These are phyloP conservation scores for Phaffomyces opuntiae DNA, from an alignment of 805 yeast genomes.

Conservation along the genomic window DNA sequence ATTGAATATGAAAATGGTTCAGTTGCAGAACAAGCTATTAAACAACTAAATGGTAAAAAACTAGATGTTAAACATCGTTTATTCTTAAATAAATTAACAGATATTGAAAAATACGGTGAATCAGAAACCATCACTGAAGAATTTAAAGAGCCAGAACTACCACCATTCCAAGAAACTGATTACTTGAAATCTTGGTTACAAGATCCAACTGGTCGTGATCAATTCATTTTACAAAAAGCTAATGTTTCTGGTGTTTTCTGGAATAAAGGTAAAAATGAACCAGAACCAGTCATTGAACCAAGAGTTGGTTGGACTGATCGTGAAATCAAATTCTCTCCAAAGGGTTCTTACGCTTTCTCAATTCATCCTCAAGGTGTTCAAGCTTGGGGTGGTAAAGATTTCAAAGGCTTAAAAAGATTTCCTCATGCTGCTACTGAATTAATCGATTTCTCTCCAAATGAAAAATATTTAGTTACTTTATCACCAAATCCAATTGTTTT, in stretches of 20 bases:
- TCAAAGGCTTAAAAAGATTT: slow-evolving; percentile 67
- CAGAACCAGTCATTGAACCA: slow-evolving; percentile 72
- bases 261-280: slow-evolving; percentile 66
- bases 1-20: slow-evolving; percentile 68
- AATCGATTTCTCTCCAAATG: slow-evolving; percentile 88
- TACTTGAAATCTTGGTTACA: slow-evolving; percentile 87
- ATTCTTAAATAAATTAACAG: slow-evolving; percentile 73
- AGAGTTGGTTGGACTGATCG: slow-evolving; percentile 83
- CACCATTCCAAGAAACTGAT: slow-evolving; percentile 69
- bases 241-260: slow-evolving; percentile 82
- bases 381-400: slow-evolving; percentile 89
- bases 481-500: slow-evolving; percentile 76
- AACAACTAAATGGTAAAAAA: slow-evolving; percentile 78
- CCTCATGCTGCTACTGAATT: slow-evolving; percentile 85
- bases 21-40: slow-evolving; percentile 72
- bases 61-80: slow-evolving; percentile 91
- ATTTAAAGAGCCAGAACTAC: slow-evolving; percentile 65
- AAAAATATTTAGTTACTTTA: slow-evolving; percentile 81
- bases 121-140: slow-evolving; percentile 54
- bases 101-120: slow-evolving; percentile 71
- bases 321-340: slow-evolving; percentile 85
- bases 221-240: slow-evolving; percentile 70
- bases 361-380: slow-evolving; percentile 93
- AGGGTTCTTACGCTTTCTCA: slow-evolving; percentile 82
- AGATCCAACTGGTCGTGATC: slow-evolving; percentile 87